Evolutionary conservation across 495 filamentous ascomycete genomes (phyloP).

Genomic region (Xylaria bambusicola): DNA sequence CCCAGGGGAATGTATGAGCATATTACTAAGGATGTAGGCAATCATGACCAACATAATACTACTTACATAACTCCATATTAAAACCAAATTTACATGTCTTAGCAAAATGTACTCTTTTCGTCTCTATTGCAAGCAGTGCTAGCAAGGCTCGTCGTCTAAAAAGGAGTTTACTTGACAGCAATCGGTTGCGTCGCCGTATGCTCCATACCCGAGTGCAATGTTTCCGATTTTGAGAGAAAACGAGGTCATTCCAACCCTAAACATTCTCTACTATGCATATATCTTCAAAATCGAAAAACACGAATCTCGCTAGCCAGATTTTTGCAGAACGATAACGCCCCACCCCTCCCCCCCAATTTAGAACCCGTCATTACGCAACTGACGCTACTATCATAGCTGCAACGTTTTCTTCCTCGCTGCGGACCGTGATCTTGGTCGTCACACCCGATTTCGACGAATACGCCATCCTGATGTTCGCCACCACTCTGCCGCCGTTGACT

Average conservation of each 20-base stretch:
- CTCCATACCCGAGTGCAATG: not conserved
- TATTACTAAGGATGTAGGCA: no score
- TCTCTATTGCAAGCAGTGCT: no score
- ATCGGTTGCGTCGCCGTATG: constrained; percentile 8
- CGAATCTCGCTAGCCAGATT: constrained; percentile 34
- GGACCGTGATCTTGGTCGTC: constrained; percentile 87
- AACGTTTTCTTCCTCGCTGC: constrained; percentile 90
- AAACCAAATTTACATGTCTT: no score
- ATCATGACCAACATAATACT: no score
- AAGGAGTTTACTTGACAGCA: no score
- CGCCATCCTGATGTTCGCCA: constrained; percentile 87
- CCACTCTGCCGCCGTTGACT: constrained; percentile 85
- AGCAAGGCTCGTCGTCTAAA: not conserved
- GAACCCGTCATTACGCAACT: constrained; percentile 64
- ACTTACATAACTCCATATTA: no score
- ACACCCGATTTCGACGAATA: constrained; percentile 89
- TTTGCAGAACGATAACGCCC: constrained; percentile 30
- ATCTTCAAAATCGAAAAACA: constrained; percentile 30
- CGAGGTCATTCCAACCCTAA: constrained; percentile 5
- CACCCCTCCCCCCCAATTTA: no score
- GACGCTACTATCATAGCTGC: constrained; percentile 81
- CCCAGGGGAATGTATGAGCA: no score
- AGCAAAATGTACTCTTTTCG: no score
- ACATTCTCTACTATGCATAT: constrained; percentile 26
- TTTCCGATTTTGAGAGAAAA: not conserved